A percentile compares a stretch with the other conserved stretches of the same genome.
phyloP scores from a whole-genome alignment of 148 eudicot species.

The Amaranthus hypochondriacus region DNA sequence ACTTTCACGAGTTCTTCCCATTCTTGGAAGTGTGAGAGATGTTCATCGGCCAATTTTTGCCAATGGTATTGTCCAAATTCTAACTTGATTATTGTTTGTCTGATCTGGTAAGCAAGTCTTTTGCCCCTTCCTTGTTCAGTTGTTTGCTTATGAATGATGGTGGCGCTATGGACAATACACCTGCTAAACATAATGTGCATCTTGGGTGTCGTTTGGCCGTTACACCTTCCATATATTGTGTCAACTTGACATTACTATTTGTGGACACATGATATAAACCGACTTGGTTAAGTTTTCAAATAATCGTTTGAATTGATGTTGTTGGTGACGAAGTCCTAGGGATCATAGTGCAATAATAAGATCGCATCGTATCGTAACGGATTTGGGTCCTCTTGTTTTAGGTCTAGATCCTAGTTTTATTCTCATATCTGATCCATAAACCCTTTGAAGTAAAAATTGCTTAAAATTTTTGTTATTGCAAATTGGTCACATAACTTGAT shows the following conservation, averaged over 20 bases:
- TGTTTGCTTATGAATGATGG: not conserved
- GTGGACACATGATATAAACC: not conserved
- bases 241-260: not conserved
- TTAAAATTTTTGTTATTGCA: too few relatives aligned
- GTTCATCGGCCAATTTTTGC: constrained; percentile 79
- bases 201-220: not conserved
- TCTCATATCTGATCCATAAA: too few relatives aligned
- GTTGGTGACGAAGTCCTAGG: not conserved
- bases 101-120: not conserved
- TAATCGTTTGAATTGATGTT: not conserved
- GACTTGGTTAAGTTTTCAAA: not conserved
- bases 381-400: too few relatives aligned
- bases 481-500: too few relatives aligned
- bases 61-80: constrained; percentile 49
- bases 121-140: not conserved
- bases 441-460: too few relatives aligned
- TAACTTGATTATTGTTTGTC: not conserved
- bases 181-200: not conserved
- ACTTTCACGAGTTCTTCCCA: constrained; percentile 83
- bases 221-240: not conserved
- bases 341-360: too few relatives aligned
- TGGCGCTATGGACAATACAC: not conserved
- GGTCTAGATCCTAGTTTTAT: too few relatives aligned
- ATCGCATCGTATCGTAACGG: too few relatives aligned
- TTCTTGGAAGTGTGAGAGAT: constrained; percentile 89